These are phyloP conservation scores for Botryotinia calthae DNA, from an alignment of 2,329 filamentous ascomycete genomes.

Conservation along the genomic window DNA sequence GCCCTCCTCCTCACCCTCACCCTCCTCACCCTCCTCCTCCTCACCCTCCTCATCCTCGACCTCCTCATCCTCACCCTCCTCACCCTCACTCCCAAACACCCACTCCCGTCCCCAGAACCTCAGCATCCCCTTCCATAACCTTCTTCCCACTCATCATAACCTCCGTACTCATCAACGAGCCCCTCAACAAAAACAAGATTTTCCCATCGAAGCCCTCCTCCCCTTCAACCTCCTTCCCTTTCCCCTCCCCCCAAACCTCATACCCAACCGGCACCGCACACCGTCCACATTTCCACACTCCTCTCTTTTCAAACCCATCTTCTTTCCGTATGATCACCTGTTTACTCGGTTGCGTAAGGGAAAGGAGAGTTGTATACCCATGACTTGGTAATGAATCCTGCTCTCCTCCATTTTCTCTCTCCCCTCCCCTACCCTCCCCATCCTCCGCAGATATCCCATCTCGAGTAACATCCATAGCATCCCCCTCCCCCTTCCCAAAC, in stretches of 20 bases:
- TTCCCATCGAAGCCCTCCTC: background rate
- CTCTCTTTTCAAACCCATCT: constrained; percentile 8
- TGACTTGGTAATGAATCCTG: background rate
- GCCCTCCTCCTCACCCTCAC: constrained; percentile 15
- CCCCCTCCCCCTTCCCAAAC: background rate
- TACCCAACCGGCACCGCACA: constrained; percentile 10
- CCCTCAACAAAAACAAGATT: background rate
- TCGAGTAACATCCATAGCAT: background rate
- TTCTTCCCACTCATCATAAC: constrained; percentile 59
- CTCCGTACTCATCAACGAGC: constrained; percentile 17
- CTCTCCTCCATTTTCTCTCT: background rate
- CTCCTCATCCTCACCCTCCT: constrained; percentile 2
- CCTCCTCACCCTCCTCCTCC: background rate
- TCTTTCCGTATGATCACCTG: background rate
- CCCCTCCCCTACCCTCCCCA: background rate
- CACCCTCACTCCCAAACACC: constrained; percentile 19
- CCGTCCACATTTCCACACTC: background rate
- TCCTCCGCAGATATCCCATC: background rate
- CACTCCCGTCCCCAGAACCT: constrained; percentile 35
- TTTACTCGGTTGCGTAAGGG: background rate
- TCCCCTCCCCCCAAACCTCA: background rate
- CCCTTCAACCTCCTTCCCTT: background rate
- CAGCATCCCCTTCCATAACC: constrained; percentile 59
- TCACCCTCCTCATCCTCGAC: constrained; percentile 13
- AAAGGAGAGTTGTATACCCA: background rate